A percentile compares a stretch with the other conserved stretches of the same genome.
These are phyloP conservation scores for Nicotiana undulata DNA, from an alignment of 257 asterid genomes.

Conservation along the genomic window DNA sequence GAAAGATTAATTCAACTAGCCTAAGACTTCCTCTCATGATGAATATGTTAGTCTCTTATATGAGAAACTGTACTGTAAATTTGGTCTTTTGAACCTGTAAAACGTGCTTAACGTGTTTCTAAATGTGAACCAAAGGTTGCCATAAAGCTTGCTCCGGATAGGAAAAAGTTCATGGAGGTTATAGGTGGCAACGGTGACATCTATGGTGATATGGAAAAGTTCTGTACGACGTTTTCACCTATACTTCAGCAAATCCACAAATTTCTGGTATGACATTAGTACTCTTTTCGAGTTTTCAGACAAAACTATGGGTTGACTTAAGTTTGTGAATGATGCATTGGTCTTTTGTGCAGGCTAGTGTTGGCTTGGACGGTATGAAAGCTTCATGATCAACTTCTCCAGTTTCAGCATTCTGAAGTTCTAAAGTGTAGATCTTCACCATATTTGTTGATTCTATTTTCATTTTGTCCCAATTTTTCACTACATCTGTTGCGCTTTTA, in stretches of 20 bases:
- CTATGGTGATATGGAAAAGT: constrained; percentile 44
- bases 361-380: constrained; percentile 69
- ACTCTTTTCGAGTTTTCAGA: background rate
- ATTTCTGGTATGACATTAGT: constrained; percentile 40
- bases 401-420: background rate
- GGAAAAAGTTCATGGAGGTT: constrained; percentile 75
- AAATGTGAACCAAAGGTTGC: constrained; percentile 38
- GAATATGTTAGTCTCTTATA: too few species aligned
- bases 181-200: constrained; percentile 35
- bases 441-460: background rate
- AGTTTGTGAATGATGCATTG: background rate
- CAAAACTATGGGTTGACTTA: background rate
- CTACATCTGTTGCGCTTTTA: background rate
- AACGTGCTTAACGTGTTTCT: background rate
- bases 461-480: background rate
- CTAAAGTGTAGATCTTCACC: background rate
- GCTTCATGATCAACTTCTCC: constrained; percentile 32
- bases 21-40: too few species aligned
- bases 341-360: constrained; percentile 27
- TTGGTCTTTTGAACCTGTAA: background rate
- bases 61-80: background rate
- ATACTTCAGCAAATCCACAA: constrained; percentile 53
- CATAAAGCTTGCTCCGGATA: constrained; percentile 65
- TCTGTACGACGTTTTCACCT: constrained; percentile 47
- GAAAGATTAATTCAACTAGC: background rate